Evolutionary conservation across 2,329 filamentous ascomycete species (phyloP).

Genomic region (Trichoderma atroviride): DNA sequence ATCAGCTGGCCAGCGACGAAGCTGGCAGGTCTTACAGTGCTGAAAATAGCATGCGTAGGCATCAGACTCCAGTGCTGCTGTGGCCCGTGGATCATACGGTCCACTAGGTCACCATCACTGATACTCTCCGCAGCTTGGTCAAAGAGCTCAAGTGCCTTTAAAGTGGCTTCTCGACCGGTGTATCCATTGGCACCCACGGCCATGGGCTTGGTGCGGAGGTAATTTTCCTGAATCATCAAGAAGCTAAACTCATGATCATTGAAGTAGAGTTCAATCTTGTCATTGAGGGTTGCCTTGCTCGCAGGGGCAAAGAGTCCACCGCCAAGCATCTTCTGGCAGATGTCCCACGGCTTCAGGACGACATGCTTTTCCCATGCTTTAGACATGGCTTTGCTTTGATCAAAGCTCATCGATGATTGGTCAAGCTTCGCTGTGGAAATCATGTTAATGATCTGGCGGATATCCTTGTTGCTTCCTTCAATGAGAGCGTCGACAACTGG

Average conservation of each 20-base stretch:
- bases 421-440: constrained; percentile 91
- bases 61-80: constrained; percentile 99
- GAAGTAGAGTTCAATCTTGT: constrained; percentile 98
- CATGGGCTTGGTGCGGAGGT: constrained; percentile 79
- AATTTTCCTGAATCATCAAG: constrained; percentile 98
- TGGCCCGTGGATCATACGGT: constrained; percentile 96
- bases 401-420: constrained; percentile 75
- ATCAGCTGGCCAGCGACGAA: constrained; percentile 79
- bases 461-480: constrained; percentile 93
- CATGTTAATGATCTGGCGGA: constrained; percentile 99
- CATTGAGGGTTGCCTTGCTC: constrained; percentile 86
- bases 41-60: constrained; percentile 94
- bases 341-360: constrained; percentile 96
- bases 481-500: constrained; percentile 90
- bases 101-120: constrained; percentile 93
- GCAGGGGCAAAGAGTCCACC: constrained; percentile 82
- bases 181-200: constrained; percentile 60
- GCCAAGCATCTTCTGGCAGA: constrained; percentile 87
- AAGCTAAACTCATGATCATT: constrained; percentile 98
- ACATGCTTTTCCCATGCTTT: constrained; percentile 99
- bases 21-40: constrained; percentile 88
- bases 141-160: constrained; percentile 83
- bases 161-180: constrained; percentile 65
- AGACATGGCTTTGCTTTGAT: constrained; percentile 89
- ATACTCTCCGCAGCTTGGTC: constrained; percentile 93